Conservation (phyloP, 164 flowering plant species). For the Chimonanthus praecox region DNA sequence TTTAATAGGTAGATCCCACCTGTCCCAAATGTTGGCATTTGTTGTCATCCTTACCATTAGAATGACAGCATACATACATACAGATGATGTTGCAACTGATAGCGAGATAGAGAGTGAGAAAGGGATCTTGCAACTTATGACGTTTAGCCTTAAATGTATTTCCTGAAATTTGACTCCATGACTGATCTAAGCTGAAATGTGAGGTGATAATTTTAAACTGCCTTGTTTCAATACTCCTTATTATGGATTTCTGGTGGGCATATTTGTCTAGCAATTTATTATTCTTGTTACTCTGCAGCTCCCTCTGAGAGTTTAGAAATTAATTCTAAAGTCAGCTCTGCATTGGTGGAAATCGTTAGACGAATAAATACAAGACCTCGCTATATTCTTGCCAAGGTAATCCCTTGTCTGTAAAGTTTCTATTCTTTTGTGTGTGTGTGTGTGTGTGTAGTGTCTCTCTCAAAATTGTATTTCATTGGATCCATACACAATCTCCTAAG, state of each 20-base stretch:
- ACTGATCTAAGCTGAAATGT: not conserved
- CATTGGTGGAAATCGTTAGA: slow-evolving; percentile 85
- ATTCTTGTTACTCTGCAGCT: slow-evolving; percentile 40
- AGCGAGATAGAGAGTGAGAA: no score
- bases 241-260: not conserved
- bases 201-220: not conserved
- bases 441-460: no score
- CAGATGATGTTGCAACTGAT: no score
- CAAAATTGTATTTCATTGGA: no score
- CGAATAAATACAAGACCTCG: slow-evolving; percentile 74
- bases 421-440: no score
- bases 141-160: not conserved
- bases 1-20: no score
- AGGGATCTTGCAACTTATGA: not conserved
- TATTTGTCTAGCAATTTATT: not conserved
- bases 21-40: no score
- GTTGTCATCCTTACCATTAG: no score
- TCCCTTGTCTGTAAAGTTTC: not conserved
- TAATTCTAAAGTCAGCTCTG: slow-evolving; percentile 93
- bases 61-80: no score
- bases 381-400: slow-evolving; percentile 97
- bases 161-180: not conserved
- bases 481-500: no score
- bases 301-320: slow-evolving; percentile 90
- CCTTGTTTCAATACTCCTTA: not conserved